These are phyloP conservation scores for Hansfordia pulvinata DNA, from an alignment of 2,329 filamentous ascomycete genomes.

Conservation along the genomic window DNA sequence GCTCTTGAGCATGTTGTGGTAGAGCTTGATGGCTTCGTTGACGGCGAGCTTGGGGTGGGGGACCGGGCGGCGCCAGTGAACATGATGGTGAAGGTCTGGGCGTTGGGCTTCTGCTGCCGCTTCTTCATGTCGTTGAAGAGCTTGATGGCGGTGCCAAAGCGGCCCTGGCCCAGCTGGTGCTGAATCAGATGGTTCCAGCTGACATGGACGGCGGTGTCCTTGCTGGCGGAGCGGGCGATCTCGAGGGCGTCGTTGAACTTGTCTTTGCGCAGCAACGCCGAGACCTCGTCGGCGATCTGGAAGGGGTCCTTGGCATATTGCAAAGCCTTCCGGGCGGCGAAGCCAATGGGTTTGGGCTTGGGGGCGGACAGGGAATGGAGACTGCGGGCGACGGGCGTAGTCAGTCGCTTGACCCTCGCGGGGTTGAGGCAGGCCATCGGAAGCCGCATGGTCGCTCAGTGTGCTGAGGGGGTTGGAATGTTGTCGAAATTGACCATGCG, in stretches of 20 bases:
- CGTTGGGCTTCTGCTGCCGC: constrained; percentile 64
- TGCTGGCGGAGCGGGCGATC: constrained; percentile 57
- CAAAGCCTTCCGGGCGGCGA: no score
- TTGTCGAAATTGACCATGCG: no score
- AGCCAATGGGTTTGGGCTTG: no score
- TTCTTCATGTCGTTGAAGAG: constrained; percentile 99
- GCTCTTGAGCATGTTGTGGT: constrained; percentile 56
- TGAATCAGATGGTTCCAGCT: constrained; percentile 83
- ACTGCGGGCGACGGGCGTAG: no score
- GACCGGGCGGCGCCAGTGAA: constrained; percentile 60
- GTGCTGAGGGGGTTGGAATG: no score
- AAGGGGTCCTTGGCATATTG: no score
- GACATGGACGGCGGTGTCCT: constrained; percentile 49
- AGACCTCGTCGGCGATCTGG: constrained; percentile 57
- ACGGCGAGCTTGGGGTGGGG: constrained; percentile 44
- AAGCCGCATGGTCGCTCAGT: no score
- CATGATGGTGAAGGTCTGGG: constrained; percentile 39
- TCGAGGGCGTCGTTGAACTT: constrained; percentile 53
- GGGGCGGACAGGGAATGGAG: no score
- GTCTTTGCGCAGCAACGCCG: constrained; percentile 40
- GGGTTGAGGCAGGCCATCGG: no score
- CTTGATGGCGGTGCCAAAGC: constrained; percentile 54
- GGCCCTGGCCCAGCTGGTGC: constrained; percentile 48
- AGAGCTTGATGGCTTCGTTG: constrained; percentile 58
- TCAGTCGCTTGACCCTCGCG: no score